Evolutionary conservation across 179 eudicot species (phyloP), one percentile per base, ranked within the genome.

Genomic region (Beta lomatogona): DNA sequence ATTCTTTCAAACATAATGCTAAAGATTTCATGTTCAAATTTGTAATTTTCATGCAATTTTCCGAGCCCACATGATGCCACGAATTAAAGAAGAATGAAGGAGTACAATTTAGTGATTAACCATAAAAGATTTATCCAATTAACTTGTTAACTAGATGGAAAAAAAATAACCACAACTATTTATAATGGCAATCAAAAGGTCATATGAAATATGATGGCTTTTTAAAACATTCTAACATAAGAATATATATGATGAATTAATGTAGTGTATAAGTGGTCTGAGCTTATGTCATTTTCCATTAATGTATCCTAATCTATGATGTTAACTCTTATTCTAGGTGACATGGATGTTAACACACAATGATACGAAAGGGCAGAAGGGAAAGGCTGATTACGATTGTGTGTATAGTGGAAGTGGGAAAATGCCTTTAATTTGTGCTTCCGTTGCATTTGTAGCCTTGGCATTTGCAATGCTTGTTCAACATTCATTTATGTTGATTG

Each of bases 371-470:
- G 79, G 75, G 19, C 83, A 73, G 0, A 78, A 61, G 81, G 83
- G 69, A 85, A 76, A 44, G 61, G 58, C 74, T 22, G 76, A 73
- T 54, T 84, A 89, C 22, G 89, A 91, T 79, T 94, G 98, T 77
- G 82, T 67, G 46, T 96, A 96, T 79, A 90, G 83, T 54, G 90
- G 93, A 10, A 94, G 89, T 64, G 99, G 98, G 70, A 89, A 84
- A 77, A 78, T 83, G 48, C 90, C 98, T 9, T 83, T 94, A 76
- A 25, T 91, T 52, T 92, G 92, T 73, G 90, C 91, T 4, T 78
- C 88, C 0, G 86, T 83, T 4, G 99, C 97, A 14, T 92, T 96
- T 80, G 70, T 91, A 61, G 90, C 89, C 4, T 84, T 92, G 69
- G 98, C 93, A 0, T 78, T 87, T 25, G 96, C 91, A 9, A 88